Evolutionary conservation across 305 asterid species (phyloP).

Genomic region (Fraxinus platypoda): DNA sequence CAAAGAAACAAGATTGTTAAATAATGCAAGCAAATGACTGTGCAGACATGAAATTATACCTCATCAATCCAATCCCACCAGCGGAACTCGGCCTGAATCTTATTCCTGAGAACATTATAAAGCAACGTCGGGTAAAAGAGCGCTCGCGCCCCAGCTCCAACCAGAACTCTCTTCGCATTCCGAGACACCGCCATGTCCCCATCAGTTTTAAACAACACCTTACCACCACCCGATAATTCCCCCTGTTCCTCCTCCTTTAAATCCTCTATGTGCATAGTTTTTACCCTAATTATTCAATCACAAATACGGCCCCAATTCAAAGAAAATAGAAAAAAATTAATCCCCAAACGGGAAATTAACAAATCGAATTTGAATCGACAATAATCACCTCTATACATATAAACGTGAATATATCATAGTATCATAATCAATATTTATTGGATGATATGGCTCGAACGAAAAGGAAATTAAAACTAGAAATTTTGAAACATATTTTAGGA

Average conservation of each 20-base stretch:
- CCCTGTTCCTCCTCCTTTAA: conserved; percentile 12
- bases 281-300: background rate
- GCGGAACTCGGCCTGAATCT: conserved; percentile 41
- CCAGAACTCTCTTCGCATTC: conserved; percentile 36
- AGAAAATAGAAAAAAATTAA: background rate
- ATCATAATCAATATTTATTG: background rate
- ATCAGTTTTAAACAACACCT: conserved; percentile 18
- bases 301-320: background rate
- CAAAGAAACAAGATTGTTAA: background rate
- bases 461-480: background rate
- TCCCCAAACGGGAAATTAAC: background rate
- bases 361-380: background rate
- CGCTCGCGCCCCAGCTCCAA: conserved; percentile 46
- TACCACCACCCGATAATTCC: background rate
- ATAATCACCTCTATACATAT: background rate
- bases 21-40: background rate
- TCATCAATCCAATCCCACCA: conserved; percentile 65
- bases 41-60: conserved; percentile 22
- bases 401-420: background rate
- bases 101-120: conserved; percentile 47
- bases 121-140: conserved; percentile 49
- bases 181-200: conserved; percentile 17
- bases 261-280: conserved; percentile 42
- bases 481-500: background rate
- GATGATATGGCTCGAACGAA: background rate